Evolutionary conservation across 306 rosid genomes (phyloP).

Genomic region (Canavalia gladiata): DNA sequence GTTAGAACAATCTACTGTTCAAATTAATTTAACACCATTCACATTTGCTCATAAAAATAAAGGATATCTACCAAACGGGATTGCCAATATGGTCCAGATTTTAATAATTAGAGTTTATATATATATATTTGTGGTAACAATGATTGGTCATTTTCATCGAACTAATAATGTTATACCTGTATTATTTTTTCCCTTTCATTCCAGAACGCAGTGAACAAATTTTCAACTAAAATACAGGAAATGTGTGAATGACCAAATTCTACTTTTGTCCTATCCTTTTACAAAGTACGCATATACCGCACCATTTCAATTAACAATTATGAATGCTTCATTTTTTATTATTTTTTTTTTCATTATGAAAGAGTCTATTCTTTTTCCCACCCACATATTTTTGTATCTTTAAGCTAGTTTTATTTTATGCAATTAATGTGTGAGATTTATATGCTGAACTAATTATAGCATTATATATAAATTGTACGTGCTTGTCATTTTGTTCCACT

Average conservation of each 20-base stretch:
- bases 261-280: conserved; percentile 36
- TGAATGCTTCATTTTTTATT: conserved; percentile 5
- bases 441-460: not conserved
- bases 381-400: not conserved
- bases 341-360: not conserved
- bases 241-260: conserved; percentile 10
- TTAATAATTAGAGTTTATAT: not conserved
- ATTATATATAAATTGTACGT: not conserved
- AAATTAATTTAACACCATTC: no score
- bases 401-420: not conserved
- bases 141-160: conserved; percentile 9
- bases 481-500: conserved; percentile 1
- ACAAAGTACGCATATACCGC: conserved; percentile 4
- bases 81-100: not conserved
- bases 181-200: not conserved
- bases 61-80: not conserved
- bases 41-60: no score
- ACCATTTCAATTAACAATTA: conserved; percentile 2
- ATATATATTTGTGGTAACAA: not conserved
- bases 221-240: not conserved
- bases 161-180: not conserved
- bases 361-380: not conserved
- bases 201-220: not conserved
- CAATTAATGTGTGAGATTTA: not conserved
- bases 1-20: no score